Base-by-base conservation (phyloP, 805 yeast genomes). In the Candida sonorensis region DNA sequence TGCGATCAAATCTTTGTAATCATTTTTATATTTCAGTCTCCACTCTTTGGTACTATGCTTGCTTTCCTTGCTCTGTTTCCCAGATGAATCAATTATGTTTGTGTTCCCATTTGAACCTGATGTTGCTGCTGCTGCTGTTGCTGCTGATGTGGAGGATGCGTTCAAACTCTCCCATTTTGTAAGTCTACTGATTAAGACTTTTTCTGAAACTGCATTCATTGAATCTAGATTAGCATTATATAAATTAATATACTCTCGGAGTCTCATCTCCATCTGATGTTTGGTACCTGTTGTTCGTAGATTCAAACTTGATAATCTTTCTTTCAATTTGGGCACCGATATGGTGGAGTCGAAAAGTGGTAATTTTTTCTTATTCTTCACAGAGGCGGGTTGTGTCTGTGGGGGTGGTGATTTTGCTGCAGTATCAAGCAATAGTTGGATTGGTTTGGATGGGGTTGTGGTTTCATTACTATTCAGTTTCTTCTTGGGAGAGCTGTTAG, bases 181-280 rank as follows among this genome's bases (percentile, higher is more conserved):
- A 23, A 88, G 62, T 31, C 69, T 69, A 33, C 67, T 72, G 29
- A 72, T 62, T 30, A 88, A 53, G 5, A 72, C 69, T 23, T 62
- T 57, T 15, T 75, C 77, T 17, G 72, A 56, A 4, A 71, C 72
- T 0, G 95, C 95, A 19, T 63, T 66, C 22, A 70, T 60, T 5
- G 87, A 70, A 49, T 86, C 95, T 26, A 77, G 67, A 48, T 86
- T 86, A 10, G 95, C 78, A 50, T 88, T 88, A 76, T 79, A 81
- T 9, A 86, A 50, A 20, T 77, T 73, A 35, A 81, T 75, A 61
- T 77, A 88, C 42, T 87, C 90, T 40, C 75, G 78, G 50, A 82
- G 82, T 25, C 97, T 59, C 13, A 69, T 57, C 38, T 83, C 88
- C 44, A 87, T 48, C 41, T 73, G 78, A 11, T 57, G 58, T 38